Base-by-base conservation (phyloP, 495 filamentous ascomycete genomes). In the Lentithecium fluviatile region DNA sequence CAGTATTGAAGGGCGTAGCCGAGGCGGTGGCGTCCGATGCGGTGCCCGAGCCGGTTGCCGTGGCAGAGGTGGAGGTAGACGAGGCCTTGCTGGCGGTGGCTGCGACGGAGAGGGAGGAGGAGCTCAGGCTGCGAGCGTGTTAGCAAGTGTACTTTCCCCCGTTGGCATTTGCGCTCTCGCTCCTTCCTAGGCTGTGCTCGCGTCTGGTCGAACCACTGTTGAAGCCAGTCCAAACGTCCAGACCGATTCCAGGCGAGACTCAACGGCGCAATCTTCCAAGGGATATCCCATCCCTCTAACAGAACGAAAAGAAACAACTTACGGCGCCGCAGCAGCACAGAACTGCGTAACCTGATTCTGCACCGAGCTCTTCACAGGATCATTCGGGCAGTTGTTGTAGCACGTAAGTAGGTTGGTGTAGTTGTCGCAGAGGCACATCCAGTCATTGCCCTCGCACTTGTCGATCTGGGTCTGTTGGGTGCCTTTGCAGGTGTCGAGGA, bases 301-400 rank as follows among this genome's bases (percentile, higher is more conserved):
- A 24, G 19, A 43, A 29, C 24, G 21, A 38, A 21, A 52, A 6
- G 46, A 46, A 29, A 7, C 20, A 6, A 61, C 71, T 67, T 68
- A 73, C 71, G 63, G 60, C 38, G 65, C 58, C 51, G 71, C 71
- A 52, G 71, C 71, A 52, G 46, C 34, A 58, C 71, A 74, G 52
- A 58, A 74, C 56, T 47, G 47, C 13, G 60, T 65, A 20, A 64
- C 58, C 64, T 65, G 38, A 36, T 66, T 60, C 58, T 69, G 64
- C 1, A 59, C 64, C 12, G 56, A 32, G 12, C 47, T 0, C 11
- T 24, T 38, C 23, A 57, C 53, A 7, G 55, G 48, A 32, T 50
- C 32, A 34, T 54, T 19, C 13, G 70, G 68, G 69, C 71, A 74
- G 69, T 71, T 71, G 66, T 74, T 71, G 56, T 67, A 74, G 70